These are phyloP conservation scores for Aspergillus baeticus DNA, from an alignment of 495 filamentous ascomycete species.

Conservation along the genomic window DNA sequence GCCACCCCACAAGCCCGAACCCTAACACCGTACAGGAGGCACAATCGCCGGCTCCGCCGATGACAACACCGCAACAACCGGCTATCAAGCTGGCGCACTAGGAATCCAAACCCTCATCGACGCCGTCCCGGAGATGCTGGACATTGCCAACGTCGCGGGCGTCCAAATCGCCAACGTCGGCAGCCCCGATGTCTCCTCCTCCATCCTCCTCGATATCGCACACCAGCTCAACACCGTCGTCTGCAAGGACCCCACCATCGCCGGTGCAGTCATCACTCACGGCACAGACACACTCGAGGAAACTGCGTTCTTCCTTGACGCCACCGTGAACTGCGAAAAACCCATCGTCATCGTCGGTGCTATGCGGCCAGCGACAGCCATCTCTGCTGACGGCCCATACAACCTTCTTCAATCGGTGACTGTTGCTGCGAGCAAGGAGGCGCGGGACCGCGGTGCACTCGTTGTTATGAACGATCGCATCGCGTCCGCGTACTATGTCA, in stretches of 20 bases:
- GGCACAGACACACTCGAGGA: constrained; percentile 53
- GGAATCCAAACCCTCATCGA: constrained; percentile 40
- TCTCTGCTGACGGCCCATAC: constrained; percentile 50
- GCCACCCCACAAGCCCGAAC: background rate
- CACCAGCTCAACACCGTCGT: constrained; percentile 40
- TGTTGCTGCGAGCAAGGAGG: constrained; percentile 34
- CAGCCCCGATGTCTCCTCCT: constrained; percentile 37
- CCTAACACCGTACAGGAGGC: constrained; percentile 27
- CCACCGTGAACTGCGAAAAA: constrained; percentile 45
- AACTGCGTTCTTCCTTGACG: constrained; percentile 50
- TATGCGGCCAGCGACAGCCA: constrained; percentile 50
- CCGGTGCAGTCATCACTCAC: constrained; percentile 49
- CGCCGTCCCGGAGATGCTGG: constrained; percentile 40
- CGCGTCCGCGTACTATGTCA: constrained; percentile 43
- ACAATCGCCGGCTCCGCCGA: constrained; percentile 46
- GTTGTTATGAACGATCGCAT: constrained; percentile 54
- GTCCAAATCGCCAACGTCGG: constrained; percentile 43
- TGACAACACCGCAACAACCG: constrained; percentile 45
- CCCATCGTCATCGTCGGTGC: constrained; percentile 49
- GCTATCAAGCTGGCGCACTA: constrained; percentile 44
- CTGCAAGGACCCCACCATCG: constrained; percentile 39
- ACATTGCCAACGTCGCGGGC: constrained; percentile 48
- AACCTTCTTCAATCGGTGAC: constrained; percentile 51
- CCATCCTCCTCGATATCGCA: constrained; percentile 42
- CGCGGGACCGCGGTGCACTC: constrained; percentile 40